Base-by-base conservation (phyloP, 257 asterid genomes). In the Solanum lycopersicoides region DNA sequence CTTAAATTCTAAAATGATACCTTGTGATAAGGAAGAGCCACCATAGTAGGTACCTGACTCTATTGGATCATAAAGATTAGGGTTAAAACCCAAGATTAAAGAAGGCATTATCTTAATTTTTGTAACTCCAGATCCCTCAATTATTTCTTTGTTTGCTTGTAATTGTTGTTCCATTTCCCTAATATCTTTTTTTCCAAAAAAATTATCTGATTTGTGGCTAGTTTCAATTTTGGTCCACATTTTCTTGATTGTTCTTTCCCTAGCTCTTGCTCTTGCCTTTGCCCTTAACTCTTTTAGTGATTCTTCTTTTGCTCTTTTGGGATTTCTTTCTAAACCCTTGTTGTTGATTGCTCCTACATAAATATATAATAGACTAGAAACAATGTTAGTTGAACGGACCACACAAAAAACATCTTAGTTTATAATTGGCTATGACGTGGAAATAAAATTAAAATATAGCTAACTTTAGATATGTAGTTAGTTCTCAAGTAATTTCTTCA, bases 211-310 rank as follows among this genome's bases (percentile, higher is more conserved):
- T 44, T 34, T 77, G 60, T 77, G 37, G 14, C 39, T 42, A 42
- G 86, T 75, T 47, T 87, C 91, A 32, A 86, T 73, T 32, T 83
- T 87, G 30, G 66, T 89, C 86, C 74, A 89, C 93, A 83, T 88
- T 87, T 95, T 94, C 30, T 91, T 93, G 63, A 91, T 92, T 3
- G 99, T 94, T 88, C 98, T 93, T 89, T 94, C 98, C 88, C 98
- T 93, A 13, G 99, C 99, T 90, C 97, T 93, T 21, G 94, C 98
- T 89, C 98, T 93, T 9, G 99, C 99, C 84, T 91, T 95, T 23
- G 91, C 95, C 91, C 99, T 93, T 16, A 93, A 88, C 87, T 93
- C 97, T 73, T 90, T 95, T 1, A 25, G 30, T 59, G 21, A 2
- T 34, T 42, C 90, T 14, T 77, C 83, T 77, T 25, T 77, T 44